Percentiles rank a stretch among this genome's conserved stretches.
Conservation (phyloP, 345 rosid genomes). For the Rhizophora apiculata region DNA sequence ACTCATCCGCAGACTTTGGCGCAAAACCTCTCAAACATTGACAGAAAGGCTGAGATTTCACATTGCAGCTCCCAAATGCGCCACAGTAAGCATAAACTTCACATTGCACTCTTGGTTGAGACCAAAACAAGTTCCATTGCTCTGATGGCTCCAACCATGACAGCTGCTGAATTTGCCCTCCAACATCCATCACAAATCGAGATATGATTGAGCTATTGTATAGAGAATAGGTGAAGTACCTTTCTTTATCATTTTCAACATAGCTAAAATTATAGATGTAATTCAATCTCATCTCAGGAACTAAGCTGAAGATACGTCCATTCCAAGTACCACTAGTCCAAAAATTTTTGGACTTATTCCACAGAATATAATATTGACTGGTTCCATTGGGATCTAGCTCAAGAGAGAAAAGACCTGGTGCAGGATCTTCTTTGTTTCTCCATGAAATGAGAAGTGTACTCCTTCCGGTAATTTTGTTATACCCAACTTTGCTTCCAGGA, state of each 20-base stretch:
- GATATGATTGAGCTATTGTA: conserved; percentile 7
- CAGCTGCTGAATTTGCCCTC: conserved; percentile 17
- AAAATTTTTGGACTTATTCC: conserved; percentile 2
- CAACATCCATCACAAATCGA: neutral
- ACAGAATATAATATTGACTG: neutral
- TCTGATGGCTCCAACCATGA: conserved; percentile 2
- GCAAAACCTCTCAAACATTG: conserved; percentile 28
- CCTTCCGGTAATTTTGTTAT: conserved; percentile 9
- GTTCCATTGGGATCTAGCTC: conserved; percentile 13
- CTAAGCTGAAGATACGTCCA: conserved; percentile 5
- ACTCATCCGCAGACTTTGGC: conserved; percentile 16
- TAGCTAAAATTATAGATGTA: conserved; percentile 22
- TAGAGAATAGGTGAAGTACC: conserved; percentile 33
- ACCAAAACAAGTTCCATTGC: conserved; percentile 25
- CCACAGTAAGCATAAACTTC: conserved; percentile 27
- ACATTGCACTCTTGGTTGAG: conserved; percentile 15
- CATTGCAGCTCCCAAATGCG: conserved; percentile 21
- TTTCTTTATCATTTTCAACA: conserved; percentile 19
- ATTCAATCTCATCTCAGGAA: conserved; percentile 29
- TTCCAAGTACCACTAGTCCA: conserved; percentile 26
- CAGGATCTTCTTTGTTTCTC: conserved; percentile 26
- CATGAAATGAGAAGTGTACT: conserved; percentile 15
- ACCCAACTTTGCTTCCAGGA: conserved; percentile 23
- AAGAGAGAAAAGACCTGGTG: conserved; percentile 26
- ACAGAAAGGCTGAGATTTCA: conserved; percentile 7